Evolutionary conservation across 2,329 filamentous ascomycete genomes (phyloP), one percentile per base, ranked within the genome.

Genomic region (Fusarium armeniacum): DNA sequence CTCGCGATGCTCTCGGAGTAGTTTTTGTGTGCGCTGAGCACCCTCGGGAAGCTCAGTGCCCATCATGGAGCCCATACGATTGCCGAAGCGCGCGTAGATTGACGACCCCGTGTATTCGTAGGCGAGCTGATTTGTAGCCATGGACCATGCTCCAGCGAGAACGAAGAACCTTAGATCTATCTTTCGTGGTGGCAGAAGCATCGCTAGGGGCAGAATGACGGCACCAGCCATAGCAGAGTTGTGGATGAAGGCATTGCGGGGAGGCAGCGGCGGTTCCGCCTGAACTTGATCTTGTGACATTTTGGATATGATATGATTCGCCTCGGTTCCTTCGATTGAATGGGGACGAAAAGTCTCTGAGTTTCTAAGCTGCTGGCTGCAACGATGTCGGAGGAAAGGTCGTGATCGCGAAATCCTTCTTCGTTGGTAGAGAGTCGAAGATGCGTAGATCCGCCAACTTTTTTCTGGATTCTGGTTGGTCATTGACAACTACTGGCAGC

Each of bases 91-190:
- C 67, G 79, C 73, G 72, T 82, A 79, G 62, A 88, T 82, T 30
- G 85, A 87, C 51, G 81, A 80, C 52, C 87, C 87, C 16, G 83
- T 88, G 78, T 85, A 88, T 77, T 87, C 86, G 77, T 84, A 82
- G 50, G 81, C 81, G 41, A 89, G 84, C 77, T 86, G 85, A 76
- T 86, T 86, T 60, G 85, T 84, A 58, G 84, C 83, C 69, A 86
- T 82, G 32, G 86, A 83, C 70, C 85, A 83, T 59, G 82, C 82
- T 61, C 80, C 80, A 59, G 81, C 81, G 52, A 89, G 84, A 55
- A 86, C 76, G 50, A 83, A 72, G 76, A 83, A 82, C 62, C 86
- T 85, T 52, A 85, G 61, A 76, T 87, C 84, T 52, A 85, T 75
- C 44, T 81, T 82, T 54, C 86, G 83, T 44, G 86, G 86, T 20